phyloP scores from a whole-genome alignment of 805 yeast species.

The Wickerhamomyces hampshirensis region DNA sequence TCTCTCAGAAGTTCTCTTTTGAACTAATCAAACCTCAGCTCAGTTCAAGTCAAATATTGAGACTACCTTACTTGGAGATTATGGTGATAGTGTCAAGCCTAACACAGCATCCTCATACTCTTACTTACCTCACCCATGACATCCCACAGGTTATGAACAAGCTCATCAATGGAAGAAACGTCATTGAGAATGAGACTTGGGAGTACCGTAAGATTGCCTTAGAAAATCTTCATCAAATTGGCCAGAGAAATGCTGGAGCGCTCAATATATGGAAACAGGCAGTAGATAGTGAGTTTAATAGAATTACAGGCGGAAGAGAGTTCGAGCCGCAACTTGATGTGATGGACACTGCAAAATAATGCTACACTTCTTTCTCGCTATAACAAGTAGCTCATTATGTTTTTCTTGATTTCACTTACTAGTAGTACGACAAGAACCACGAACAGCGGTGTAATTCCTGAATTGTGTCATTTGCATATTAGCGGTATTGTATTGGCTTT shows the following conservation, averaged over 20 bases:
- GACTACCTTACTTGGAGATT: slow-evolving; percentile 20
- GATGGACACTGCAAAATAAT: no score
- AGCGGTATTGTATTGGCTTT: no score
- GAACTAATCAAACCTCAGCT: slow-evolving; percentile 6
- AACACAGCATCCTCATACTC: slow-evolving; percentile 9
- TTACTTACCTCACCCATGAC: slow-evolving; percentile 11
- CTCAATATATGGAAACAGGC: slow-evolving; percentile 19
- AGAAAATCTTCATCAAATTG: slow-evolving; percentile 11
- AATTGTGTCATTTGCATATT: no score
- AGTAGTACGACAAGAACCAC: no score
- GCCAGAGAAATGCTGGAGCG: slow-evolving; percentile 13
- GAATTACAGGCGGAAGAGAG: slow-evolving; percentile 9
- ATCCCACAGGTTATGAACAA: slow-evolving; percentile 23
- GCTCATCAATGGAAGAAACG: slow-evolving; percentile 13
- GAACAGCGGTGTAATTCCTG: no score
- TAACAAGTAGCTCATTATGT: no score
- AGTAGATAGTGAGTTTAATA: slow-evolving; percentile 11
- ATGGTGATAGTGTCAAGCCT: slow-evolving; percentile 13
- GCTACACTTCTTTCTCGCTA: no score
- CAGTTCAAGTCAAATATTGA: slow-evolving; percentile 6
- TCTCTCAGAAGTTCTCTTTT: slow-evolving; percentile 7
- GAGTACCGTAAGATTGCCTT: slow-evolving; percentile 17
- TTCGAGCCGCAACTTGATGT: no score
- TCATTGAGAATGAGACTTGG: slow-evolving; percentile 19
- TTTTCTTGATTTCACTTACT: no score